phyloP scores from a whole-genome alignment of 805 yeast species.

The Kazachstania kunashirensis region DNA sequence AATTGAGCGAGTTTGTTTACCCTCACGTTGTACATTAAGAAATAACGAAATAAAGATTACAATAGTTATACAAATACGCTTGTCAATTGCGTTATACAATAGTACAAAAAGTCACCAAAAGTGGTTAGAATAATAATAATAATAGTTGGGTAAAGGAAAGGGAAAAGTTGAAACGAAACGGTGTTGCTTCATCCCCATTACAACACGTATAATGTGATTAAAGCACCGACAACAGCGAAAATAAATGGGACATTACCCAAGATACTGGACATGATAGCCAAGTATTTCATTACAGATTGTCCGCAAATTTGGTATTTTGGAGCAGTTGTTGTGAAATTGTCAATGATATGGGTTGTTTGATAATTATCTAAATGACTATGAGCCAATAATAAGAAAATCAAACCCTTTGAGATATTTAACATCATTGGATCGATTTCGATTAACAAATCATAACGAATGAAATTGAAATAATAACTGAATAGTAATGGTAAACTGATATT shows the following conservation, averaged over 20 bases:
- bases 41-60: too few relatives aligned
- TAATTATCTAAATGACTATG: conserved; percentile 1
- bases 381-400: conserved; percentile 14
- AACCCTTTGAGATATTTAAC: conserved; percentile 19
- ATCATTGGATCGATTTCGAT: conserved; percentile 26
- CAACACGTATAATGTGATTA: conserved; percentile 5
- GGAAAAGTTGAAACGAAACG: too few relatives aligned
- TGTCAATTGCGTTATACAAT: too few relatives aligned
- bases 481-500: conserved; percentile 16
- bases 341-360: conserved; percentile 5
- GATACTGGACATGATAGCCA: background rate
- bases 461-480: conserved; percentile 23
- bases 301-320: background rate
- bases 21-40: too few relatives aligned
- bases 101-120: too few relatives aligned
- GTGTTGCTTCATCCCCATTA: too few relatives aligned
- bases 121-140: too few relatives aligned
- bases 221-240: conserved; percentile 3
- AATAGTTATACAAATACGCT: too few relatives aligned
- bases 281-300: background rate
- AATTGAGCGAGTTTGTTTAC: too few relatives aligned
- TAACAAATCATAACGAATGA: conserved; percentile 23
- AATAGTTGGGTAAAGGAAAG: too few relatives aligned
- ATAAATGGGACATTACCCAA: conserved; percentile 4
- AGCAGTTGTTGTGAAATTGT: background rate